Base-by-base conservation (phyloP, 371 early-diverging fungal genomes). In the Mortierella sp. region DNA sequence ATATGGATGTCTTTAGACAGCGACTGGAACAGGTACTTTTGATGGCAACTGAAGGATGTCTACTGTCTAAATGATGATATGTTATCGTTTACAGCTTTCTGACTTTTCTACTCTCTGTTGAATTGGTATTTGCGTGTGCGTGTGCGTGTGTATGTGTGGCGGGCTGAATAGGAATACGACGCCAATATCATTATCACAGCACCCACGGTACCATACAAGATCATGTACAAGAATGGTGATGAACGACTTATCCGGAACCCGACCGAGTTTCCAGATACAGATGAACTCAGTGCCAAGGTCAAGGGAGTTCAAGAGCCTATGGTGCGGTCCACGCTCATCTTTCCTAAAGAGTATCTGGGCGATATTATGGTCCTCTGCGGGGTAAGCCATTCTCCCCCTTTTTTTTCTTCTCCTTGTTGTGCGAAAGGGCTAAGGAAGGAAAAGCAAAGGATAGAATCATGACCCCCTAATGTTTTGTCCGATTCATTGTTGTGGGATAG, bases 1-100 rank as follows among this genome's bases (percentile, higher is more conserved):
- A 98, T 64, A 95, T 98, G 98, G 99, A 99, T 75, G 98, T 99
- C 18, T 98, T 99, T 74, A 84, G 94, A 28, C 96, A 98, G 72
- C 85, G 99, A 28, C 81, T 99, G 48, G 97, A 98, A 72, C 93
- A 97, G 81, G 91, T 91, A 84, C 60, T 66, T 18, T 18, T 59
- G 5, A 4, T n/a, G 7, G 15, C n/a, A 37, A 37, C 37, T 9
- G 37, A 18, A 66, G 72, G 18, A 21, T 58, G 37, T 37, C 37
- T 37, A 9, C 37, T 37, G 37, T 37, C 37, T 37, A 37, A 9
- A 37, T 9, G 9, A 37, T 37, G 3, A 16, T 21, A 19, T 26
- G n/a, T 23, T 26, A 7, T 11, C 25, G 25, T 18, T 25, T 30
- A 25, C 44, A 14, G 44, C 21, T n/a, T 1, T 18, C 21, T 19